These are phyloP conservation scores for Pichia inconspicua DNA, from an alignment of 1,139 yeast genomes.

Conservation along the genomic window DNA sequence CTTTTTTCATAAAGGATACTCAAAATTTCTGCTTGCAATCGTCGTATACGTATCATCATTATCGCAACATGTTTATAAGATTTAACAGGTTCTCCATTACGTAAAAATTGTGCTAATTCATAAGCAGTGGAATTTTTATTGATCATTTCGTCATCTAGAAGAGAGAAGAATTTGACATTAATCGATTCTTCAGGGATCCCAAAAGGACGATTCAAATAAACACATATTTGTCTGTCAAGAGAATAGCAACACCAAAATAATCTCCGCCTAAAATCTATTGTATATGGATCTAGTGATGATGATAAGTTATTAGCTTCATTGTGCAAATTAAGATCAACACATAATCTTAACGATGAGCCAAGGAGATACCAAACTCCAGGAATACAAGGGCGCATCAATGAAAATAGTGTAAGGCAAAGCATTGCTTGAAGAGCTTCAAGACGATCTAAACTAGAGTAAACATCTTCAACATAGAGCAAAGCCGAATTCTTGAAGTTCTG, in stretches of 20 bases:
- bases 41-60: constrained; percentile 59
- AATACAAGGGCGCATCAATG: constrained; percentile 66
- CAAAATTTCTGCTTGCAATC: constrained; percentile 72
- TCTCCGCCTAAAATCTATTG: constrained; percentile 64
- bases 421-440: constrained; percentile 70
- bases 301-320: constrained; percentile 28
- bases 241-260: constrained; percentile 87
- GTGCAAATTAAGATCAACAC: constrained; percentile 80
- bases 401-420: constrained; percentile 57
- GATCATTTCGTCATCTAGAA: constrained; percentile 62
- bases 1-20: constrained; percentile 61
- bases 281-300: constrained; percentile 38
- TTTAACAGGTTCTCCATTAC: constrained; percentile 19
- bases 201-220: constrained; percentile 64
- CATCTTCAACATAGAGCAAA: constrained; percentile 48
- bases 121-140: constrained; percentile 18
- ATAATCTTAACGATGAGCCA: constrained; percentile 71
- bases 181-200: constrained; percentile 69
- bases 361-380: constrained; percentile 93
- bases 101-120: constrained; percentile 23
- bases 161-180: constrained; percentile 60
- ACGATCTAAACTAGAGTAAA: constrained; percentile 51
- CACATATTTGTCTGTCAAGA: constrained; percentile 70
- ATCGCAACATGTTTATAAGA: constrained; percentile 62
- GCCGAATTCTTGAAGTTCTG: constrained; percentile 74